A percentile compares a stretch with the other conserved stretches of the same genome.
Conservation (phyloP, 2,329 filamentous ascomycete genomes). For the Chaetomiaceae sp. region DNA sequence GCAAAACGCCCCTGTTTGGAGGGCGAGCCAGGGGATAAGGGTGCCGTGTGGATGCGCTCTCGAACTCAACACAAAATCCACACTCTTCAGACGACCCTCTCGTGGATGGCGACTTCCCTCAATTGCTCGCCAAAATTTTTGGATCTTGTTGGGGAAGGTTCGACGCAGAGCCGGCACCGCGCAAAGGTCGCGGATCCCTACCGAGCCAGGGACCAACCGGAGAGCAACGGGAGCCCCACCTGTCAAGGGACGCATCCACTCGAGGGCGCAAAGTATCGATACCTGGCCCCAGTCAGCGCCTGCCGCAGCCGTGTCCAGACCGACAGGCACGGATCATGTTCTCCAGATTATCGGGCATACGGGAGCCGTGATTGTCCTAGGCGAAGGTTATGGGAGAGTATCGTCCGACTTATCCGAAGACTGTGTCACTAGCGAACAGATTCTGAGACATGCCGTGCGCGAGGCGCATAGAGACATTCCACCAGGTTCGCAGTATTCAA, state of each 20-base stretch:
- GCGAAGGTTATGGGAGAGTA: no score
- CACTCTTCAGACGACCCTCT: constrained; percentile 7
- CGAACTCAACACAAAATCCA: constrained; percentile 18
- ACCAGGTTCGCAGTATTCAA: no score
- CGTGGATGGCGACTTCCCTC: constrained; percentile 11
- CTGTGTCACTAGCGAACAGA: no score
- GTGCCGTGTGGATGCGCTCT: no score
- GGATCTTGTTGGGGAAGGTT: constrained; percentile 31
- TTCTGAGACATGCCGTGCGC: no score
- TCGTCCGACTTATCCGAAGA: no score
- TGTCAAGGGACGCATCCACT: constrained; percentile 12
- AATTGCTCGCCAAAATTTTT: constrained; percentile 28
- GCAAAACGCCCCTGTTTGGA: no score
- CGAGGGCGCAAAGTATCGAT: constrained; percentile 15
- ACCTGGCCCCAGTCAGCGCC: constrained; percentile 3
- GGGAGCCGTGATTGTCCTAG: no score
- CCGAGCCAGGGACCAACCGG: no score
- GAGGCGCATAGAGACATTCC: no score
- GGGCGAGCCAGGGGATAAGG: no score
- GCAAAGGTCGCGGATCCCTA: constrained; percentile 14
- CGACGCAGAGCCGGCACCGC: constrained; percentile 5
- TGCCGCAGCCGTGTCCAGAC: background rate
- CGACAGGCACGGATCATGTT: background rate
- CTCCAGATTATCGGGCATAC: no score
- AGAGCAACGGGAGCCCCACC: constrained; percentile 22